These are phyloP conservation scores for Orbilia ellipsospora DNA, from an alignment of 2,329 filamentous ascomycete genomes.

Conservation along the genomic window DNA sequence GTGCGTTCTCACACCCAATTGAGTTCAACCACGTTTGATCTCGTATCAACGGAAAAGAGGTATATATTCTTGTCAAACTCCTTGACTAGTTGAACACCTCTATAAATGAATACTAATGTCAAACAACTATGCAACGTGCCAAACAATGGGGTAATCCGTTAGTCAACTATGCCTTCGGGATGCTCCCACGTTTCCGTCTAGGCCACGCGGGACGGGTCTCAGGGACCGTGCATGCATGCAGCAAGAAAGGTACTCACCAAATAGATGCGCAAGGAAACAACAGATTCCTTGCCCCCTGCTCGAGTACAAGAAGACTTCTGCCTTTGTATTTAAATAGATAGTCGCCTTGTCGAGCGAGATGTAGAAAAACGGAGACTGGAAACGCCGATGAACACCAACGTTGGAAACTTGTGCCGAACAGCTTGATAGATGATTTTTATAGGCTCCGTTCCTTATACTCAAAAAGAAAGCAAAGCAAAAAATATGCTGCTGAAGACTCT, in stretches of 20 bases:
- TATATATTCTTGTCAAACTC: constrained; percentile 18
- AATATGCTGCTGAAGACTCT: constrained; percentile 28
- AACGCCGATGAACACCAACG: constrained; percentile 41
- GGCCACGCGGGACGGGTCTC: constrained; percentile 23
- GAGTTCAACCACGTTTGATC: constrained; percentile 55
- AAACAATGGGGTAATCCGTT: constrained; percentile 11
- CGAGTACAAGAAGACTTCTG: constrained; percentile 13
- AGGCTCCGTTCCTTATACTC: neutral
- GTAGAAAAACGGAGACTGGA: constrained; percentile 13
- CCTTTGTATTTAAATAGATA: constrained; percentile 18
- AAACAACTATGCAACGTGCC: constrained; percentile 9
- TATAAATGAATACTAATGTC: neutral
- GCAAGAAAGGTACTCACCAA: constrained; percentile 37
- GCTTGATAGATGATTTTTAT: constrained; percentile 20
- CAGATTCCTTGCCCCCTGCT: constrained; percentile 24
- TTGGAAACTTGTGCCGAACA: constrained; percentile 46
- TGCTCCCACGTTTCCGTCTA: constrained; percentile 33
- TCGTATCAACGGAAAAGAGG: constrained; percentile 48
- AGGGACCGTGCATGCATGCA: constrained; percentile 40
- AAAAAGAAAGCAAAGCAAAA: neutral
- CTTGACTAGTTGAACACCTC: neutral
- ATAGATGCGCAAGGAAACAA: constrained; percentile 31
- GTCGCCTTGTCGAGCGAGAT: constrained; percentile 41
- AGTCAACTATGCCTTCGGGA: constrained; percentile 22
- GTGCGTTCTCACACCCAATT: constrained; percentile 51